Evolutionary conservation across 139 green algal species (phyloP).

Genomic region (Chlamydomonas applanata): DNA sequence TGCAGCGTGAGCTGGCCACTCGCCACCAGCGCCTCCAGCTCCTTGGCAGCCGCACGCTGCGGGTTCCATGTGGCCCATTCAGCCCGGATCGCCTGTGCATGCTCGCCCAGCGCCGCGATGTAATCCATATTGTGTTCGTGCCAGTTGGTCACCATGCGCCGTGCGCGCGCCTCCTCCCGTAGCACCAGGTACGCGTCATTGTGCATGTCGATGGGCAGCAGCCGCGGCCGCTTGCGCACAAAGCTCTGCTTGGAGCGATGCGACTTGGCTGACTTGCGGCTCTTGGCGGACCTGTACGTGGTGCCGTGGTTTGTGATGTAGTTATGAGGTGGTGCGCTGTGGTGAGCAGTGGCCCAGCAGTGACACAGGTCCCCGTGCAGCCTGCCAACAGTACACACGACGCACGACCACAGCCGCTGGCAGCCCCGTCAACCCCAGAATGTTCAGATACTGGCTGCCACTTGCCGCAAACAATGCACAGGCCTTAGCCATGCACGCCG

Average conservation of each 20-base stretch:
- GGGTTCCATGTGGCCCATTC: slow-evolving; percentile 59
- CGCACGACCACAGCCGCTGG: too few species aligned
- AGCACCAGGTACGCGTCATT: slow-evolving; percentile 33
- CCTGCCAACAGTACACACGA: too few species aligned
- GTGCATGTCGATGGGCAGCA: slow-evolving; percentile 24
- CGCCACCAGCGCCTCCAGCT: slow-evolving; percentile 29
- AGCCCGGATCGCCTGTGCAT: slow-evolving; percentile 10
- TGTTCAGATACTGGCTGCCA: too few species aligned
- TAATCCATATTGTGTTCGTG: slow-evolving; percentile 18
- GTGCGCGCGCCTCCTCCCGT: background rate
- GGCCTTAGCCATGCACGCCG: too few species aligned
- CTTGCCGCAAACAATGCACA: too few species aligned
- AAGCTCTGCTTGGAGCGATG: background rate
- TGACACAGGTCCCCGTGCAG: too few species aligned
- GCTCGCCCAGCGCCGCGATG: background rate
- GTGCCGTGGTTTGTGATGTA: background rate
- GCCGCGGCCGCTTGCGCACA: background rate
- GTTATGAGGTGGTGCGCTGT: too few species aligned
- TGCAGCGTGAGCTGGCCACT: slow-evolving; percentile 26
- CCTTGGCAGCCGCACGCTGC: slow-evolving; percentile 33
- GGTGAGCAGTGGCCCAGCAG: too few species aligned
- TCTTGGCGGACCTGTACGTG: background rate
- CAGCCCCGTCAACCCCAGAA: too few species aligned
- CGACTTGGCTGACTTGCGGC: background rate
- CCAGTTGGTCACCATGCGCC: slow-evolving; percentile 18